A percentile compares a stretch with the other conserved stretches of the same genome.
These are phyloP conservation scores for Metarhizium humberi DNA, from an alignment of 2,329 filamentous ascomycete species.

Conservation along the genomic window DNA sequence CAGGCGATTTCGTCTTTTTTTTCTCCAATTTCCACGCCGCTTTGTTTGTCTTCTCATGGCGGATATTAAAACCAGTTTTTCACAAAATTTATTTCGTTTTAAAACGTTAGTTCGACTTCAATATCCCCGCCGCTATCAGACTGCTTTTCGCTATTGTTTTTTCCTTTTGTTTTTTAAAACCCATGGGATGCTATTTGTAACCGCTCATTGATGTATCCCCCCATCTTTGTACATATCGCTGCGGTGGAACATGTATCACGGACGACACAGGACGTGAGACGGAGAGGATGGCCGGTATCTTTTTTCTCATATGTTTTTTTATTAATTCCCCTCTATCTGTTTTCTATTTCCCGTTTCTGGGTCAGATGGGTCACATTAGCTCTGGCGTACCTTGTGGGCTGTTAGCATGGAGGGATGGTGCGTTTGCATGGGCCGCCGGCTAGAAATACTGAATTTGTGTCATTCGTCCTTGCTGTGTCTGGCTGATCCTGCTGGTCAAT, in stretches of 20 bases:
- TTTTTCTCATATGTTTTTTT: background rate
- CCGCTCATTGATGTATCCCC: background rate
- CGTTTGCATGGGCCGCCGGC: conserved; percentile 1
- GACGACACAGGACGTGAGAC: background rate
- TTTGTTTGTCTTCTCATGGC: background rate
- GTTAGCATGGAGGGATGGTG: conserved; percentile 1
- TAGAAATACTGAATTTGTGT: background rate
- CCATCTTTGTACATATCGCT: background rate
- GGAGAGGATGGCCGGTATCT: background rate
- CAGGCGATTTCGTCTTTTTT: background rate
- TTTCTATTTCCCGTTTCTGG: background rate
- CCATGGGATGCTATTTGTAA: background rate
- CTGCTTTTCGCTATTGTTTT: background rate
- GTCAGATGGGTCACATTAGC: background rate
- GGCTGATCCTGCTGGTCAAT: background rate
- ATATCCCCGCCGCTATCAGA: background rate
- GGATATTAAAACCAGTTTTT: background rate
- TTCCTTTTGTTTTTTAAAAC: background rate
- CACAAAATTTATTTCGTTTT: background rate
- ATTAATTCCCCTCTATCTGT: background rate
- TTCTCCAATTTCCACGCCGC: background rate
- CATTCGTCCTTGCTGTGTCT: background rate
- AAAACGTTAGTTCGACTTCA: background rate
- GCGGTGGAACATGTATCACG: background rate
- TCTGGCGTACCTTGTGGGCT: background rate